Base-by-base conservation (phyloP, 495 filamentous ascomycete species). In the Aspergillus heteromorphus region DNA sequence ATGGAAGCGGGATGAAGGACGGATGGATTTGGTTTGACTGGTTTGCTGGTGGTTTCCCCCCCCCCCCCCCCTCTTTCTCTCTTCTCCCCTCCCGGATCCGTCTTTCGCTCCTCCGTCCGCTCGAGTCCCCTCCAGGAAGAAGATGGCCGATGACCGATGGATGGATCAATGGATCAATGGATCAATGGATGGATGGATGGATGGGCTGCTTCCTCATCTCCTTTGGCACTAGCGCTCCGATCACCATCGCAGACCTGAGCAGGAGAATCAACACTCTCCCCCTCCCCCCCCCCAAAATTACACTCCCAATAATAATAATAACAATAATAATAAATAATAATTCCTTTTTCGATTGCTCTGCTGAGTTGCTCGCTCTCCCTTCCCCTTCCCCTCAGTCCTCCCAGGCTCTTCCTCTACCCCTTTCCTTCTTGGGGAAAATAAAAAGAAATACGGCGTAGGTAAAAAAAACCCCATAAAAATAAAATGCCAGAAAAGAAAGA, bases 151-250 rank as follows among this genome's bases (percentile, higher is more conserved):
- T 27, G 23, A 7, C 23, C 23, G 23, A 27, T 27, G n/a, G n/a
- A 21, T 8, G 5, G 13, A 43, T 20, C 0, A 18, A 43, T 43
- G 40, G 40, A 43, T 43, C n/a, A n/a, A n/a, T n/a, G n/a, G 23
- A 7, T 7, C 23, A 7, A 27, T 27, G n/a, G n/a, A 21, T 8
- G 5, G 13, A 43, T 20, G 6, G 40, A 43, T 43, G 40, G 40
- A 43, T 43, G 40, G 23, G 25, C 27, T 51, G 18, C 18, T 48
- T 30, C 31, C 23, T 51, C 14, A 25, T 27, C 25, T 48, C 52
- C 52, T 36, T 29, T 49, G 9, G 23, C 49, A 47, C 59, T 62
- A 62, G 59, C 48, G 59, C 29, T 54, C 59, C 58, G 59, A 58
- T 62, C 59, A 53, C 48, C 55, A 49, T 49, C 53, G 4, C 51